Evolutionary conservation across 441 rosid genomes (phyloP), one percentile per base, ranked within the genome.

Genomic region (Populus hybrid): DNA sequence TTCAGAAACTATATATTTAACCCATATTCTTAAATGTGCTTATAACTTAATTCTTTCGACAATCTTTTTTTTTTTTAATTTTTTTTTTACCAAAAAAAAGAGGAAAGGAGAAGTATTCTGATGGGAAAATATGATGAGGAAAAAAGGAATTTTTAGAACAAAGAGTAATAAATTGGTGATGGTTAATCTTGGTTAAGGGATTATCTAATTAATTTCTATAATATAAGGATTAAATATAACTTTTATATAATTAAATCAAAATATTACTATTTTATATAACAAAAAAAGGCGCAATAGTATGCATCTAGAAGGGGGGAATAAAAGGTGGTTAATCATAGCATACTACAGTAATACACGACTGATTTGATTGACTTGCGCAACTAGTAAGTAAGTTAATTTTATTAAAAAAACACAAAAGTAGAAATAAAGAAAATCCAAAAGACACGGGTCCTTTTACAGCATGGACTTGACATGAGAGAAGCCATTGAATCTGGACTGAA

Each of bases 401-500:
- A 66, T 29, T 66, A 18, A 79, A 70, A 18, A 38, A 45, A 65
- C 20, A 72, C 21, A 29, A 72, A 16, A 61, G 24, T 5, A 69
- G 45, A 73, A 5, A 23, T n/a, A 9, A 68, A 23, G n/a, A 4
- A 69, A 42, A 20, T 24, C 8, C 63, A 14, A n/a, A 74, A 69
- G 38, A 20, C 16, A 18, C 36, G 24, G 50, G 78, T 71, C 79
- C 18, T 35, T 76, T 26, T 50, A 72, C 31, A 35, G 9, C 53
- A 73, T 75, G 76, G 78, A 80, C 76, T 53, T 64, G 59, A 76
- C 35, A 23, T 21, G 74, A 76, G 73, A 76, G 26, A 74, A 28
- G 66, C 77, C 90, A 82, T 73, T 87, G 87, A 85, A 87, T 85
- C 83, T 85, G 33, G 90, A 83, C 90, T 26, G 16, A 56, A 24